Percentiles rank a stretch among this genome's conserved stretches.
Evolutionary conservation across 345 rosid genomes (phyloP).

Genomic region (Dimocarpus longan): DNA sequence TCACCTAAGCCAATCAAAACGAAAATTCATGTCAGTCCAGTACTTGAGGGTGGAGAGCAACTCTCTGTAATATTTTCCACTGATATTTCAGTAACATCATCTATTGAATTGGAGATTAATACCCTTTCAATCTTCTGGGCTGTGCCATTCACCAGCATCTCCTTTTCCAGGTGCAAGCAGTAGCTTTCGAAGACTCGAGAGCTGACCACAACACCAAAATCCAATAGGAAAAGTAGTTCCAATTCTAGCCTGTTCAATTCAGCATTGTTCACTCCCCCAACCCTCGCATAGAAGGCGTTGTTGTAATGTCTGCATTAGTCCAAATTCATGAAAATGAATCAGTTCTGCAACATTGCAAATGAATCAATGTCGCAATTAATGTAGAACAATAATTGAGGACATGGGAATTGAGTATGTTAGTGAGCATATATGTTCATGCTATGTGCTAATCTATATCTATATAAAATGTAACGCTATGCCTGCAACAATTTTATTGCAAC

Average conservation of each 20-base stretch:
- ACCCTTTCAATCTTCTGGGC: slow-evolving; percentile 25
- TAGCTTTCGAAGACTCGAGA: slow-evolving; percentile 69
- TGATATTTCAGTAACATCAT: slow-evolving; percentile 33
- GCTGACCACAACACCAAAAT: slow-evolving; percentile 62
- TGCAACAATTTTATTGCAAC: background rate
- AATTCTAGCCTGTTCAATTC: slow-evolving; percentile 82
- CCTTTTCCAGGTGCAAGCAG: slow-evolving; percentile 75
- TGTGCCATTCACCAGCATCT: slow-evolving; percentile 40
- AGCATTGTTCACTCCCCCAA: slow-evolving; percentile 85
- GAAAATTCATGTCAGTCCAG: slow-evolving; percentile 14
- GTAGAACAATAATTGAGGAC: too few species aligned
- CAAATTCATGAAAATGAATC: background rate
- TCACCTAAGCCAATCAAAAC: too few species aligned
- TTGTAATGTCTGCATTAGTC: slow-evolving; percentile 62
- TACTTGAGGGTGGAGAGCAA: slow-evolving; percentile 24
- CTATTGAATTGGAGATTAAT: slow-evolving; percentile 9
- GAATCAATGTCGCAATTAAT: too few species aligned
- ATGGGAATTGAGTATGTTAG: too few species aligned
- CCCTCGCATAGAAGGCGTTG: slow-evolving; percentile 76
- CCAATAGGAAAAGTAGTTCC: slow-evolving; percentile 78
- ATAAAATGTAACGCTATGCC: too few species aligned
- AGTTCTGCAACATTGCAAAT: background rate
- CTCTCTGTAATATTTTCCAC: slow-evolving; percentile 19
- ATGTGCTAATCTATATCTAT: too few species aligned
- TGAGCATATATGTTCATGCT: too few species aligned